A percentile compares a stretch with the other conserved stretches of the same genome.
phyloP scores from a whole-genome alignment of 441 rosid genomes.

The Jatropha multifida region DNA sequence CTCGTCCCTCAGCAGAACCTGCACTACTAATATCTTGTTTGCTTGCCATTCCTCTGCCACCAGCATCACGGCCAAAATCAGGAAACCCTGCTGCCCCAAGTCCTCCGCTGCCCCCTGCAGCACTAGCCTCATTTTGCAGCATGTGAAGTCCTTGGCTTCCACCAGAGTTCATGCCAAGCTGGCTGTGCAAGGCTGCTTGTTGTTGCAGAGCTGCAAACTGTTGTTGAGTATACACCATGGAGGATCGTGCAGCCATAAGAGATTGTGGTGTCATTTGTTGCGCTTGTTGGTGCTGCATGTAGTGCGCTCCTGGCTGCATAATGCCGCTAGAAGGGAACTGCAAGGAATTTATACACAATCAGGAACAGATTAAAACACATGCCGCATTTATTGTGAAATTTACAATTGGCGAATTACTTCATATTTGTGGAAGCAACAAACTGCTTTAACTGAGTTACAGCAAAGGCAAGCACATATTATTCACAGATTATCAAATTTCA shows the following conservation, averaged over 20 bases:
- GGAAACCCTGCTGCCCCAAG: slow-evolving; percentile 67
- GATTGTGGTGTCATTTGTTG: slow-evolving; percentile 91
- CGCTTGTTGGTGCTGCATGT: slow-evolving; percentile 85
- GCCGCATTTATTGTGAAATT: background rate
- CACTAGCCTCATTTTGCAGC: slow-evolving; percentile 63
- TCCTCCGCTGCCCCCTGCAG: slow-evolving; percentile 53
- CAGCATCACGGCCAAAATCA: slow-evolving; percentile 61
- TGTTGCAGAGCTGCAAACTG: slow-evolving; percentile 77
- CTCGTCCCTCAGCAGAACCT: slow-evolving; percentile 68
- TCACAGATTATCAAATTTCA: background rate
- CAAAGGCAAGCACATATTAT: background rate
- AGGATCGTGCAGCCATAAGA: slow-evolving; percentile 89
- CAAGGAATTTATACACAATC: slow-evolving; percentile 16
- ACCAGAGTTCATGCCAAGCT: slow-evolving; percentile 89
- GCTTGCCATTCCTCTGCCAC: slow-evolving; percentile 48
- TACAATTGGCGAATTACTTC: background rate
- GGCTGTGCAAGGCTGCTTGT: slow-evolving; percentile 78
- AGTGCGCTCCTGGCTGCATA: slow-evolving; percentile 78
- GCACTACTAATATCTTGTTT: slow-evolving; percentile 82
- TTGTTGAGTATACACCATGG: slow-evolving; percentile 87
- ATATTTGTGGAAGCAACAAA: background rate
- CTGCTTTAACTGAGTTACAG: background rate
- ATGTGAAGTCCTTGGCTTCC: slow-evolving; percentile 79
- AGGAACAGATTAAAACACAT: slow-evolving; percentile 9
- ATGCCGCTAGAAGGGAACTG: slow-evolving; percentile 69